Evolutionary conservation across 805 yeast species (phyloP), one percentile per base, ranked within the genome.

Genomic region (Metschnikowia kunwiensis): DNA sequence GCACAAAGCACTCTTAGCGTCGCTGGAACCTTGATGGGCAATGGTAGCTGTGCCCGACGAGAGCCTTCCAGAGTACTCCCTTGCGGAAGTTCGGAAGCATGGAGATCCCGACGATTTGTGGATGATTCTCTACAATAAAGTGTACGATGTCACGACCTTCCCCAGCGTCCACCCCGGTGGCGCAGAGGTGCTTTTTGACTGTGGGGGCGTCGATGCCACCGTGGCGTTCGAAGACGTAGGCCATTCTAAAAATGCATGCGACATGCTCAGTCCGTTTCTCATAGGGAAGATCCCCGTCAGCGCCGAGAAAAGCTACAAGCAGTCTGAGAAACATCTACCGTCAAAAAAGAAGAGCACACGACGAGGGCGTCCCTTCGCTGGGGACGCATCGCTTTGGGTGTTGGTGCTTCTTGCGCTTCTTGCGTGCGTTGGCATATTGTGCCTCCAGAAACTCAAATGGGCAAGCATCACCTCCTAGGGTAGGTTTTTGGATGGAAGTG

Each of bases 121-220:
- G 95, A 78, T 91, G 70, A 74, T 86, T 38, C 72, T 86, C 42
- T 80, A 86, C 50, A 86, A 82, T 40, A 80, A 81, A 49, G 95
- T 91, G 5, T 86, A 80, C 58, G 82, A 86, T 58, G 72, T 84
- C 20, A 74, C 91, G 5, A 65, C 68, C 22, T 88, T 89, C 60
- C 68, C 83, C 36, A 71, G 76, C 12, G 78, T 74, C 31, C 97
- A 91, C 60, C 97, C 97, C 3, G 82, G 82, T 27, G 80, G 79
- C 33, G 75, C 77, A 35, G 78, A 82, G 54, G 86, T 91, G 38
- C 74, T 91, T 28, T 60, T 79, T 42, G 82, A 82, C 43, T 86
- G 86, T 50, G 96, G 93, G 13, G 95, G 93, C 4, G 66, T 61
- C 5, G 88, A 82, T 56, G 84, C 86, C 24, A 75, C 87, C 21